Evolutionary conservation across 257 asterid genomes (phyloP), one percentile per base, ranked within the genome.

Genomic region (Gentiana straminea): DNA sequence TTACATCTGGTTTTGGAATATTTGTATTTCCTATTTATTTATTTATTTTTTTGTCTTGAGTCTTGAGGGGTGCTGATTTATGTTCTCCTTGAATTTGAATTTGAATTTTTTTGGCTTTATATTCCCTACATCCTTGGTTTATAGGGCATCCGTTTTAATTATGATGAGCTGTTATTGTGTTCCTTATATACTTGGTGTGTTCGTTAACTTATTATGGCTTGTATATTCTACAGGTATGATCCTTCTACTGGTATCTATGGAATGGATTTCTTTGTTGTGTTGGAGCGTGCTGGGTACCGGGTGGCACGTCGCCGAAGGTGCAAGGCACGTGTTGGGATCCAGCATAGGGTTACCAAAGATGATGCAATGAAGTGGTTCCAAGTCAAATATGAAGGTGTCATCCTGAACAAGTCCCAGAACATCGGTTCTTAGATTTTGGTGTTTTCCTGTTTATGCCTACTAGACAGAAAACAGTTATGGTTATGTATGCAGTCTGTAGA

Each of bases 301-400:
- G 91, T 84, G 32, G 94, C 88, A 7, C 84, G 94, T 33, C 85
- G 91, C 49, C 79, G 94, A 33, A 79, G 94, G 69, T 84, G 94
- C 84, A 82, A 84, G 78, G 41, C 94, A 10, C 75, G 88, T 3
- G 94, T 84, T 35, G 94, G 94, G 13, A 84, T 84, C 68, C 91
- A 84, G 52, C 91, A 84, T 73, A 70, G 94, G 68, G 94, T 82
- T 60, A 84, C 92, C 2, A 84, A 81, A 73, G 94, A 82, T 1
- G 91, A 82, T n/a, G 71, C 94, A 13, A 81, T 81, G 89, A 79
- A 79, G 70, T 84, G 94, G 94, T 84, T 84, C 77, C 94, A 84
- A 61, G 84, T 77, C 50, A 84, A 84, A 60, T 84, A 84, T 43
- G 94, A 84, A 70, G 94, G 94, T 52, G 94, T 84, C 24, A 81